Percentiles rank a stretch among this genome's conserved stretches.
Evolutionary conservation across 2,329 filamentous ascomycete species (phyloP).

Genomic region (Aureobasidium sp.): DNA sequence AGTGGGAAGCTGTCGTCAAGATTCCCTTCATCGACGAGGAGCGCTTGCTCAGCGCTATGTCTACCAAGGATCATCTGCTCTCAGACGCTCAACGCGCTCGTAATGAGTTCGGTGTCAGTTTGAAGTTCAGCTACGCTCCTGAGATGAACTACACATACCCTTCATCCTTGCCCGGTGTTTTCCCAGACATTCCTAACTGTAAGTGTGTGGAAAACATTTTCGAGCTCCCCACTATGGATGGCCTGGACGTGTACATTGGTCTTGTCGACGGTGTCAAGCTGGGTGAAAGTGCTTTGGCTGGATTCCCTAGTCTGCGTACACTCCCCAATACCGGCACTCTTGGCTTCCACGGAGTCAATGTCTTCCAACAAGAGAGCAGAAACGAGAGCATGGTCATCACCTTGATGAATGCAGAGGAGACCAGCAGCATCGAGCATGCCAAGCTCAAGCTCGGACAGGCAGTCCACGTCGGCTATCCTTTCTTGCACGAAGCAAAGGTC

Average conservation of each 20-base stretch:
- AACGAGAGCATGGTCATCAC: conserved; percentile 96
- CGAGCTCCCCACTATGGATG: conserved; percentile 86
- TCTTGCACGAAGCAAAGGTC: conserved; percentile 88
- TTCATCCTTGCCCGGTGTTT: conserved; percentile 79
- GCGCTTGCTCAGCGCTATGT: conserved; percentile 77
- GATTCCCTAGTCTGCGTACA: conserved; percentile 84
- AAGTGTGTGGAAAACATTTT: conserved; percentile 94
- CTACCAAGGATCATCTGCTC: conserved; percentile 69
- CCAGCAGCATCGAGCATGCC: conserved; percentile 62
- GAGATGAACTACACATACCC: conserved; percentile 75
- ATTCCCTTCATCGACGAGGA: conserved; percentile 97
- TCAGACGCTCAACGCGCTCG: conserved; percentile 67
- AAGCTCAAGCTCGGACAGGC: conserved; percentile 73
- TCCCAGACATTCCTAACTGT: conserved; percentile 79
- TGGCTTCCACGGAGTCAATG: conserved; percentile 81
- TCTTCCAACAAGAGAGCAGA: conserved; percentile 91
- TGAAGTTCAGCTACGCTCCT: conserved; percentile 84
- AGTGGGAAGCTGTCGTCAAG: conserved; percentile 98
- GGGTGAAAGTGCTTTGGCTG: conserved; percentile 74
- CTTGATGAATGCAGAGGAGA: conserved; percentile 62
- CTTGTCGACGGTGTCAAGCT: conserved; percentile 77
- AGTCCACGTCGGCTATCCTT: conserved; percentile 90
- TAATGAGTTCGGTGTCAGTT: conserved; percentile 82
- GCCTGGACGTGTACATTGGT: conserved; percentile 74
- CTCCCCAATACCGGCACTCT: conserved; percentile 74